Conservation (phyloP, 1,284 basidiomycete genomes). For the Tilletia horrida region DNA sequence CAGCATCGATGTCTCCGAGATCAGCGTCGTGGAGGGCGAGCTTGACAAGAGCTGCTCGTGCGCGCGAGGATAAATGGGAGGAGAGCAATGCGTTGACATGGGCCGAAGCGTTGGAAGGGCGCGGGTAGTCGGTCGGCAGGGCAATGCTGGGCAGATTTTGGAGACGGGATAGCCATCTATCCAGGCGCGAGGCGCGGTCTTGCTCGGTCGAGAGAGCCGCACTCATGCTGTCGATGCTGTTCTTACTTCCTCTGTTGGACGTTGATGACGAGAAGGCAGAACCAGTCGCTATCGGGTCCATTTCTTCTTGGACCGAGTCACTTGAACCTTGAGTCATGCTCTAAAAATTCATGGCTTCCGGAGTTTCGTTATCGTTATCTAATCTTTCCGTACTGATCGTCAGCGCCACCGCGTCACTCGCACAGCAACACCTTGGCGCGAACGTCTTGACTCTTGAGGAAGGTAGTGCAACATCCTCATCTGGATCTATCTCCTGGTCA, state of each 20-base stretch:
- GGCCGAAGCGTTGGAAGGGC: constrained; percentile 61
- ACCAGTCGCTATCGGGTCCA: background rate
- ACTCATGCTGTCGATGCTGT: background rate
- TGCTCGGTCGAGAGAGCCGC: background rate
- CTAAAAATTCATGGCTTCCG: too few species aligned
- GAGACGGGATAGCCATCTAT: constrained; percentile 55
- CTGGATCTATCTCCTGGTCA: too few species aligned
- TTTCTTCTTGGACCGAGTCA: background rate
- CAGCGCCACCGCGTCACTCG: too few species aligned
- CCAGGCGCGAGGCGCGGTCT: constrained; percentile 30
- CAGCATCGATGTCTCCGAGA: constrained; percentile 64
- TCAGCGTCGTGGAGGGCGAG: constrained; percentile 71
- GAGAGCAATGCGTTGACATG: constrained; percentile 51
- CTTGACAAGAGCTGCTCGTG: constrained; percentile 43
- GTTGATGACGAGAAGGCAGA: background rate
- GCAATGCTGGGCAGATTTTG: constrained; percentile 78
- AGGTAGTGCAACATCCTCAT: too few species aligned
- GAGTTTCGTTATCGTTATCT: too few species aligned
- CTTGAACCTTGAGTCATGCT: too few species aligned
- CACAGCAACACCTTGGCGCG: too few species aligned
- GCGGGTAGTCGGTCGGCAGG: constrained; percentile 92
- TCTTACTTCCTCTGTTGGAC: background rate
- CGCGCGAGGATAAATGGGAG: constrained; percentile 33
- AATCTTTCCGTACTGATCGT: too few species aligned
- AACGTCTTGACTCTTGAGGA: too few species aligned